Percentiles rank a stretch among this genome's conserved stretches.
These are phyloP conservation scores for Pouteria glomerata DNA, from an alignment of 148 eudicot species.

Conservation along the genomic window DNA sequence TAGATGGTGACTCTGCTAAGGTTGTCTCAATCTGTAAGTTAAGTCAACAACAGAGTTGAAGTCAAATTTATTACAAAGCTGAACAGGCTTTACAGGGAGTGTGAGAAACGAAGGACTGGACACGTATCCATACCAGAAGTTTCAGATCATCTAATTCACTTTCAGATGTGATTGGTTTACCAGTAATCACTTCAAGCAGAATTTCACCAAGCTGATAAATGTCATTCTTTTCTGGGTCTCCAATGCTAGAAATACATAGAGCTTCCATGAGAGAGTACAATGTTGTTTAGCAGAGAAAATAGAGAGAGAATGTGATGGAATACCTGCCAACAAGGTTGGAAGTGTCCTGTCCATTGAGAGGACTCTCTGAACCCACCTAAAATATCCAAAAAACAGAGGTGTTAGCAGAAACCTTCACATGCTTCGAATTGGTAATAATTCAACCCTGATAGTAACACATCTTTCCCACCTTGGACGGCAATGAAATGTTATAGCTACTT, in stretches of 20 bases:
- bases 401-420: not conserved
- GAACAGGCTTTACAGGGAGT: not conserved
- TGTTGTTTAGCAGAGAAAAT: not conserved
- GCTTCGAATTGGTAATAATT: not conserved
- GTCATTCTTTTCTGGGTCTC: slow-evolving; percentile 62
- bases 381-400: not conserved
- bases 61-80: too few relatives aligned
- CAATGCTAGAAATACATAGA: slow-evolving; percentile 14
- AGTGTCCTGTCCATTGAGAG: slow-evolving; percentile 33
- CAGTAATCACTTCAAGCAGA: slow-evolving; percentile 67
- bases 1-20: slow-evolving; percentile 73
- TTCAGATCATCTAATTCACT: slow-evolving; percentile 45
- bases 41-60: not conserved
- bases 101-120: not conserved
- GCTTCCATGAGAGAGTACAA: not conserved
- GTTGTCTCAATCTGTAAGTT: slow-evolving; percentile 64
- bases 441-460: not conserved
- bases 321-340: slow-evolving; percentile 22
- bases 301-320: not conserved
- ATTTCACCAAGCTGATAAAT: slow-evolving; percentile 68
- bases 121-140: slow-evolving; percentile 42
- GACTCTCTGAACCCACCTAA: slow-evolving; percentile 51
- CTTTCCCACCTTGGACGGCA: slow-evolving; percentile 57
- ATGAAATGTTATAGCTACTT: slow-evolving; percentile 62
- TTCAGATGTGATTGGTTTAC: slow-evolving; percentile 61